These are phyloP conservation scores for Pseudogymnoascus sp. DNA, from an alignment of 2,329 filamentous ascomycete species.

Conservation along the genomic window DNA sequence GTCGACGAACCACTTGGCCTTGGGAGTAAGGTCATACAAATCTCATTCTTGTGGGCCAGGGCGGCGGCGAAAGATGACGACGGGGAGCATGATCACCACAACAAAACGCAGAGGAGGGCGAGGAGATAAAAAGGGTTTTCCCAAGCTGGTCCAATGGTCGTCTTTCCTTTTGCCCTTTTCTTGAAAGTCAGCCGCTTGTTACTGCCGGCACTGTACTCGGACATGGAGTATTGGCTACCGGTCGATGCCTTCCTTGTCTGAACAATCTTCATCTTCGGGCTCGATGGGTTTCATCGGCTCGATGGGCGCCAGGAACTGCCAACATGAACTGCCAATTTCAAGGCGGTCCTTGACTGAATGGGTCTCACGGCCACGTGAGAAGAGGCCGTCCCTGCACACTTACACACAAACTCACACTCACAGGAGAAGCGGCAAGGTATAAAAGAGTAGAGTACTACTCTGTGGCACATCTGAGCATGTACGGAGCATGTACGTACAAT, in stretches of 20 bases:
- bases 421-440: not conserved
- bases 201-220: not conserved
- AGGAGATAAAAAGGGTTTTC: not conserved
- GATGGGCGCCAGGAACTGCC: not conserved
- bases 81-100: not conserved
- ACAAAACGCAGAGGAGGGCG: not conserved
- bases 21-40: conserved; percentile 2
- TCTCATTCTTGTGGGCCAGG: not conserved
- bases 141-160: not conserved
- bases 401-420: not conserved
- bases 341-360: not conserved
- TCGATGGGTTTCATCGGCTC: not conserved
- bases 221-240: not conserved
- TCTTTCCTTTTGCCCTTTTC: not conserved
- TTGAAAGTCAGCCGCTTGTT: not conserved
- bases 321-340: not conserved
- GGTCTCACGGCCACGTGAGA: not conserved
- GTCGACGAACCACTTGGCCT: not conserved
- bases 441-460: not conserved
- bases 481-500: not conserved
- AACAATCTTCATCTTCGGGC: not conserved
- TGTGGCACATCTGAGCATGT: not conserved
- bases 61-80: conserved; percentile 1
- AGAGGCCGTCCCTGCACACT: not conserved
- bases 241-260: not conserved